Evolutionary conservation across 331 rosid genomes (phyloP), one percentile per base, ranked within the genome.

Genomic region (Rosa hybrid): DNA sequence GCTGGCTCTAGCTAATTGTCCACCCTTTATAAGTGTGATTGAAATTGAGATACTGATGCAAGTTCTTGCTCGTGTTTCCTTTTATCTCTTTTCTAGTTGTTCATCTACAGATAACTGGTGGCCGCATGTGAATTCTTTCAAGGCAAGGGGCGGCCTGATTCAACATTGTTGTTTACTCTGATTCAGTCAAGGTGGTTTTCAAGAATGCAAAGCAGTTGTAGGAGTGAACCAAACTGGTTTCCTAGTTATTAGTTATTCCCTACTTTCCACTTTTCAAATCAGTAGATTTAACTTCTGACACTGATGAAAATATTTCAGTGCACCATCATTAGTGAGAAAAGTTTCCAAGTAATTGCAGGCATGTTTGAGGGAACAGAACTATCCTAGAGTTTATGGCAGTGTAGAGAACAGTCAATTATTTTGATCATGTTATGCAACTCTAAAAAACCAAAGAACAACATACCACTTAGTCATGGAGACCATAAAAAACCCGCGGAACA

Each of bases 381-480:
- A 27, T 41, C 44, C n/a, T 23, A 71, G 20, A 25, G 9, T 60
- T 60, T 44, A 44, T 13, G 50, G 79, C 23, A 23, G 20, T 10
- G 12, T 59, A 25, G 46, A 11, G 21, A 63, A 64, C 14, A 30
- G 4, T 48, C 5, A 12, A 76, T 62, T 6, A 27, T 4, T 62
- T n/a, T 27, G 50, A n/a, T 41, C 72, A 62, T 46, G 50, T 17
- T 45, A 63, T 42, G 51, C 16, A 27, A 63, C 21, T 49, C 38
- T 7, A 16, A 1, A 8, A 49, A 72, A 6, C 6, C 38, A 65
- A 67, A 13, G 12, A 69, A 38, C 12, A 73, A 8, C 51, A 75
- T 91, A 95, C 99, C 99, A 93, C 81, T 95, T 95, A 67, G 99
- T 95, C 79, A 95, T 74, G 79, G 99, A 93, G 77, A 90, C 87